phyloP scores from a whole-genome alignment of 805 yeast species.

The Yamadazyma olivae region DNA sequence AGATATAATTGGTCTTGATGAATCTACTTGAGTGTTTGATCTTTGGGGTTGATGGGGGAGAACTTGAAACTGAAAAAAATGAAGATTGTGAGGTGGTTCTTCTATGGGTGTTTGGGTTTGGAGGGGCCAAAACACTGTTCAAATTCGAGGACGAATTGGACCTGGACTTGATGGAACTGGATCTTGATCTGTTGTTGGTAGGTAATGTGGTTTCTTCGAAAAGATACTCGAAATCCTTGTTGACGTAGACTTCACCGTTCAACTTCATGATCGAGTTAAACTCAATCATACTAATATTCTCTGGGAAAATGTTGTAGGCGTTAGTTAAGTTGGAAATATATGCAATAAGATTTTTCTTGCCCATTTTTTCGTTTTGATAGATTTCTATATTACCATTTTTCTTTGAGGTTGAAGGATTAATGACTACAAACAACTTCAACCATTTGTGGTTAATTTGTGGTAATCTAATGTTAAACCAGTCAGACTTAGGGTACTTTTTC shows the following conservation, averaged over 20 bases:
- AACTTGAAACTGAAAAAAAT: slow-evolving; percentile 14
- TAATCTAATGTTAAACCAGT: slow-evolving; percentile 62
- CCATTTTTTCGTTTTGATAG: slow-evolving; percentile 45
- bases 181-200: no score
- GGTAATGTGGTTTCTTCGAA: no score
- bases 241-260: slow-evolving; percentile 52
- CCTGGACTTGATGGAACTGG: not conserved
- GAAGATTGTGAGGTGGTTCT: slow-evolving; percentile 13
- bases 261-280: slow-evolving; percentile 53
- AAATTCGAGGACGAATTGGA: slow-evolving; percentile 2
- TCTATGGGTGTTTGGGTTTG: slow-evolving; percentile 5
- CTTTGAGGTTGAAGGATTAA: slow-evolving; percentile 44
- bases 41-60: slow-evolving; percentile 18
- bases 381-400: slow-evolving; percentile 53
- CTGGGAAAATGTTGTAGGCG: slow-evolving; percentile 59
- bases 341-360: slow-evolving; percentile 51
- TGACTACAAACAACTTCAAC: slow-evolving; percentile 52
- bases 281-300: slow-evolving; percentile 54
- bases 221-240: slow-evolving; percentile 34
- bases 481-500: slow-evolving; percentile 46
- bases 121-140: not conserved
- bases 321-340: slow-evolving; percentile 43
- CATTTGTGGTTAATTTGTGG: slow-evolving; percentile 58
- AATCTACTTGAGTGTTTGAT: slow-evolving; percentile 13
- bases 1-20: slow-evolving; percentile 39